Evolutionary conservation across 805 yeast species (phyloP).

Genomic region (Ogataea ganodermae): DNA sequence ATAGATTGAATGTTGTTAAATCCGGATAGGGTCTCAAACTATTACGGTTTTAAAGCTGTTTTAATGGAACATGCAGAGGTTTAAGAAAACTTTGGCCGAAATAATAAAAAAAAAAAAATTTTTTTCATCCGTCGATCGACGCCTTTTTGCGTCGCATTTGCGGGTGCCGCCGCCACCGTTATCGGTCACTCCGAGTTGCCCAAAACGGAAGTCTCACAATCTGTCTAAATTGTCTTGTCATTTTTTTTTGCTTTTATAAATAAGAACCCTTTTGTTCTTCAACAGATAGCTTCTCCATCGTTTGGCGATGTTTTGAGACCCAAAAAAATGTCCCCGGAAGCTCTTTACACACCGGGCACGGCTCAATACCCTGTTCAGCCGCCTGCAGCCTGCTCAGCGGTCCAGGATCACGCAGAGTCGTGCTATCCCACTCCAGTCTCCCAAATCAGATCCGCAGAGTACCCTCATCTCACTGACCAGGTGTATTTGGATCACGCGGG

Average conservation of each 20-base stretch:
- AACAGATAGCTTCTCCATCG: not conserved
- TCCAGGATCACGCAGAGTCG: too few relatives aligned
- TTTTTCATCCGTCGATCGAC: constrained; percentile 6
- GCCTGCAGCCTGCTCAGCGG: not conserved
- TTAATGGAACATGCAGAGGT: not conserved
- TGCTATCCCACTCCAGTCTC: constrained; percentile 16
- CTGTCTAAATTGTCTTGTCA: constrained; percentile 2
- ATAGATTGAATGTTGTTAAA: not conserved
- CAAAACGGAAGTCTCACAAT: constrained; percentile 1
- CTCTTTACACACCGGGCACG: not conserved
- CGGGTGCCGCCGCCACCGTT: not conserved
- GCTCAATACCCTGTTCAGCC: too few relatives aligned
- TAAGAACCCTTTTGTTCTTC: not conserved
- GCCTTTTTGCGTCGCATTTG: not conserved
- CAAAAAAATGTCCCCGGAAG: not conserved
- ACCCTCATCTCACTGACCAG: constrained; percentile 27
- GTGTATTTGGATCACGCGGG: constrained; percentile 48
- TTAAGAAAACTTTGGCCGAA: not conserved
- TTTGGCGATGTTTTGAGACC: too few relatives aligned
- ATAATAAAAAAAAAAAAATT: not conserved
- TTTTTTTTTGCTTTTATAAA: not conserved
- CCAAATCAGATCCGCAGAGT: constrained; percentile 23
- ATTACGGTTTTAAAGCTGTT: not conserved
- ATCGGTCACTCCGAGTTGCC: constrained; percentile 9
- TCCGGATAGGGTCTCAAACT: not conserved